Evolutionary conservation across 768 basidiomycete species (phyloP).

Genomic region (Mrakia blollopis): DNA sequence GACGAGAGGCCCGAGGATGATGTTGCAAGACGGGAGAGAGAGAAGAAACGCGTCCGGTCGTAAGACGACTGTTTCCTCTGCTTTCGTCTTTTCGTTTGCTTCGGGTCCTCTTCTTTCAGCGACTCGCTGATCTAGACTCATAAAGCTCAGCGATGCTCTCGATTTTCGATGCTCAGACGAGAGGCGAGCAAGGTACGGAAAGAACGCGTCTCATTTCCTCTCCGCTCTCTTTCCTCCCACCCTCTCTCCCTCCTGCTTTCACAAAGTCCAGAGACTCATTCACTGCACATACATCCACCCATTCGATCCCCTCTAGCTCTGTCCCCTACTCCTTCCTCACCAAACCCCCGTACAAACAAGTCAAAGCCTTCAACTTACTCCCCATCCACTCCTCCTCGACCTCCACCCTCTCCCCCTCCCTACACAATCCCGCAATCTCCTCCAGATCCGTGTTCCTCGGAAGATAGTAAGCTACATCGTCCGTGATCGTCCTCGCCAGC

Average conservation of each 20-base stretch:
- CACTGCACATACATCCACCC: too few relatives aligned
- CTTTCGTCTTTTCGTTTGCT: too few relatives aligned
- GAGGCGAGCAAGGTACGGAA: too few relatives aligned
- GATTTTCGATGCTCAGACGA: too few relatives aligned
- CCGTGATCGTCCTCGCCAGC: constrained; percentile 64
- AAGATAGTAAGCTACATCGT: constrained; percentile 60
- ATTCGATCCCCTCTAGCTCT: background rate
- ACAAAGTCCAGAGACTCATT: too few relatives aligned
- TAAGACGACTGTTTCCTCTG: too few relatives aligned
- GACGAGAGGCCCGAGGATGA: too few relatives aligned
- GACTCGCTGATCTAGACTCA: too few relatives aligned
- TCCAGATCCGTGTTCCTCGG: constrained; percentile 72
- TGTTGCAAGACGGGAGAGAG: too few relatives aligned
- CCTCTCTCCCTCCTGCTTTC: background rate
- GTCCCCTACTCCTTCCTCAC: background rate
- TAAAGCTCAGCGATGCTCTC: too few relatives aligned
- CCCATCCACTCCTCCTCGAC: constrained; percentile 85
- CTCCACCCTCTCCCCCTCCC: constrained; percentile 33
- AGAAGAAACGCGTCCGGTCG: too few relatives aligned
- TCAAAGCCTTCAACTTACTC: constrained; percentile 83
- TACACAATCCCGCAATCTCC: constrained; percentile 61
- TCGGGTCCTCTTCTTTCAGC: too few relatives aligned
- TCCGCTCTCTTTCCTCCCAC: background rate
- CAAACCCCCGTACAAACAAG: constrained; percentile 84
- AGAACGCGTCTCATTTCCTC: background rate